Evolutionary conservation across 1,284 basidiomycete genomes (phyloP).

Genomic region (Volvariella surrecta): DNA sequence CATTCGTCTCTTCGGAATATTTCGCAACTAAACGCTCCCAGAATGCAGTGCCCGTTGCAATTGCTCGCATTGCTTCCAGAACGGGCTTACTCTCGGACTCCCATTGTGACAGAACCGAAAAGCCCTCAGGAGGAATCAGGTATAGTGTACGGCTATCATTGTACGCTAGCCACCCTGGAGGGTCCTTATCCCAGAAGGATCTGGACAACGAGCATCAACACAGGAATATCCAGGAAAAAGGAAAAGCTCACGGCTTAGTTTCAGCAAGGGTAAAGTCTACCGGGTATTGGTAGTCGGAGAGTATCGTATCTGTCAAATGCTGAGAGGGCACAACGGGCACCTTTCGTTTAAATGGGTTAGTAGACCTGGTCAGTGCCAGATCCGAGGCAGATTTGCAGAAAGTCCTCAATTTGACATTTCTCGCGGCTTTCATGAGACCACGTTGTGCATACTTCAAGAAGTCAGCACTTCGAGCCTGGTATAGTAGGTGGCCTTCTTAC

Average conservation of each 20-base stretch:
- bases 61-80: constrained; percentile 37
- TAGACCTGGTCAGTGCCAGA: constrained; percentile 40
- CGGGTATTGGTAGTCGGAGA: constrained; percentile 38
- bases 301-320: constrained; percentile 49
- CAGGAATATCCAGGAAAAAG: neutral
- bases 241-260: constrained; percentile 34
- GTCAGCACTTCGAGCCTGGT: neutral
- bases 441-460: constrained; percentile 54
- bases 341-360: constrained; percentile 51
- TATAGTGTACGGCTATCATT: constrained; percentile 34
- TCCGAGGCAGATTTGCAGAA: constrained; percentile 51
- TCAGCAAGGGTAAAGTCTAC: constrained; percentile 25
- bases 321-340: constrained; percentile 42
- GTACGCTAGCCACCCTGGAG: constrained; percentile 58
- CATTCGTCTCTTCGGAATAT: constrained; percentile 61
- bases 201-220: constrained; percentile 19
- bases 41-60: constrained; percentile 34
- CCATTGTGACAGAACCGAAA: constrained; percentile 51
- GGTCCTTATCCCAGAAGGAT: constrained; percentile 43
- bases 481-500: constrained; percentile 28
- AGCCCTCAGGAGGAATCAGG: constrained; percentile 33
- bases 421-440: constrained; percentile 55
- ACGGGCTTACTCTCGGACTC: constrained; percentile 37
- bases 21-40: constrained; percentile 55
- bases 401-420: constrained; percentile 77